Evolutionary conservation across 2,329 filamentous ascomycete species (phyloP).

Genomic region (Tolypocladium ovalisporum): DNA sequence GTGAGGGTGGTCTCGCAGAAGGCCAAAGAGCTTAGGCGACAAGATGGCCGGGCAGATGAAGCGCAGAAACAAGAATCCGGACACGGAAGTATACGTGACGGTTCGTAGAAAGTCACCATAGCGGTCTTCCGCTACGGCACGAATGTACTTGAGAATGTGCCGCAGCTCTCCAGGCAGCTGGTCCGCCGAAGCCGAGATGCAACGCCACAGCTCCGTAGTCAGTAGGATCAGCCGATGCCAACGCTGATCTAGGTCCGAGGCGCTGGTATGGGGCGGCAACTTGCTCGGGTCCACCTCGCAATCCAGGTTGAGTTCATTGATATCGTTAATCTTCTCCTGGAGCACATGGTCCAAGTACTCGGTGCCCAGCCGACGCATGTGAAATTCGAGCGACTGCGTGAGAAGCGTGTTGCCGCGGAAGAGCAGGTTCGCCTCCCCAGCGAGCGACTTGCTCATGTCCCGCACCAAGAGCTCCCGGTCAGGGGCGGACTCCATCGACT

Average conservation of each 20-base stretch:
- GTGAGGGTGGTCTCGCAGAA: conserved; percentile 73
- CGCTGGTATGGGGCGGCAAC: conserved; percentile 32
- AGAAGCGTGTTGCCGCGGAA: conserved; percentile 92
- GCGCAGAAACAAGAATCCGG: conserved; percentile 84
- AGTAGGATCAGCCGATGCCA: conserved; percentile 68
- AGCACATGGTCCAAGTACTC: conserved; percentile 86
- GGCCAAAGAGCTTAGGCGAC: conserved; percentile 85
- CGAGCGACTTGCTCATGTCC: conserved; percentile 68
- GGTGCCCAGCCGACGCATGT: conserved; percentile 89
- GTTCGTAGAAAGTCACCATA: conserved; percentile 88
- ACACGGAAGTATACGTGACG: conserved; percentile 87
- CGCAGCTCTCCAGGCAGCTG: conserved; percentile 73
- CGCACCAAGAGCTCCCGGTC: conserved; percentile 64
- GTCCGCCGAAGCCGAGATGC: conserved; percentile 63
- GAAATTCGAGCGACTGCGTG: conserved; percentile 85
- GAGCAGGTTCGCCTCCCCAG: conserved; percentile 83
- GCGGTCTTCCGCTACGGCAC: conserved; percentile 84
- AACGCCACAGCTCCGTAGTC: conserved; percentile 77
- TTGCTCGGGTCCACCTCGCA: conserved; percentile 93
- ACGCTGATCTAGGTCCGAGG: conserved; percentile 68
- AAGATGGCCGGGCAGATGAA: conserved; percentile 96
- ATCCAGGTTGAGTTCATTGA: conserved; percentile 81
- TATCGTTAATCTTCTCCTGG: conserved; percentile 74
- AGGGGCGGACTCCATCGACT: conserved; percentile 49
- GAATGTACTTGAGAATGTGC: conserved; percentile 79